Evolutionary conservation across 2,329 filamentous ascomycete species (phyloP).

Genomic region (Monosporascus cannonballus): DNA sequence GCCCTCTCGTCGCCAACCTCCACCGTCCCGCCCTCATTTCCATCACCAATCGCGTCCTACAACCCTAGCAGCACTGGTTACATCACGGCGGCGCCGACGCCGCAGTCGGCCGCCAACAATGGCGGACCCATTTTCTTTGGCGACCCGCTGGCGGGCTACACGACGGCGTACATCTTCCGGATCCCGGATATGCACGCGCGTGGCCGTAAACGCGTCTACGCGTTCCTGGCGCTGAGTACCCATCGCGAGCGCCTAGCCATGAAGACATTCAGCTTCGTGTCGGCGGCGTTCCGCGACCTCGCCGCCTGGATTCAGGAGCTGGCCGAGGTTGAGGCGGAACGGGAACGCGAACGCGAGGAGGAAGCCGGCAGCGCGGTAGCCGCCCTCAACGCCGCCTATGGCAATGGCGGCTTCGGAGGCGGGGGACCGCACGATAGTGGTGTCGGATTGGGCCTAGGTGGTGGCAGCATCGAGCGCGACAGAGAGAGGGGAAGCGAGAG

Average conservation of each 20-base stretch:
- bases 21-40: conserved; percentile 33
- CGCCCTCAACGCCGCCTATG: conserved; percentile 37
- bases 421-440: conserved; percentile 24
- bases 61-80: conserved; percentile 33
- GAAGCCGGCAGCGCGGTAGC: conserved; percentile 29
- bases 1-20: conserved; percentile 22
- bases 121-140: conserved; percentile 66
- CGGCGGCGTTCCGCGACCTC: conserved; percentile 56
- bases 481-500: conserved; percentile 33
- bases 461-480: conserved; percentile 20
- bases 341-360: conserved; percentile 37
- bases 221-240: conserved; percentile 59
- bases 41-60: conserved; percentile 29
- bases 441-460: conserved; percentile 20
- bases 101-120: conserved; percentile 39
- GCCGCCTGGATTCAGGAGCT: conserved; percentile 61
- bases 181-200: conserved; percentile 63
- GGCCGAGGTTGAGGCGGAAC: conserved; percentile 57
- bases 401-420: conserved; percentile 31
- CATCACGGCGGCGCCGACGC: conserved; percentile 47
- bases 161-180: conserved; percentile 64
- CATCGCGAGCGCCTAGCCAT: conserved; percentile 60
- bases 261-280: conserved; percentile 59
- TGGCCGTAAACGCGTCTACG: conserved; percentile 63
- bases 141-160: conserved; percentile 59